Conservation (phyloP, 345 rosid species). For the Nasturtium officinale region DNA sequence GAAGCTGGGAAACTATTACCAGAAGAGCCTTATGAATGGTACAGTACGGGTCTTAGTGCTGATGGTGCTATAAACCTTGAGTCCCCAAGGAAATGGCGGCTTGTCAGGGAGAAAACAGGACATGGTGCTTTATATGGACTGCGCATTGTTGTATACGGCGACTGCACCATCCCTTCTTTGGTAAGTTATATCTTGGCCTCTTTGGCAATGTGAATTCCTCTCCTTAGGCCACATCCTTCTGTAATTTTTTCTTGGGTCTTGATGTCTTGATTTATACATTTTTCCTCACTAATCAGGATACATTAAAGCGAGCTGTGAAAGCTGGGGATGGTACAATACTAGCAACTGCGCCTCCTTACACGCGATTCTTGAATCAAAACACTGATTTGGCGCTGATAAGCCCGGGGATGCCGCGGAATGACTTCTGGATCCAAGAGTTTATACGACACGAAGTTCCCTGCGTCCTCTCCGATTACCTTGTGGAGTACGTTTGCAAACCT, state of each 20-base stretch:
- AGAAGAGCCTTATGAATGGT: conserved; percentile 90
- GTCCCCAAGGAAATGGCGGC: conserved; percentile 92
- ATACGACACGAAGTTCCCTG: conserved; percentile 83
- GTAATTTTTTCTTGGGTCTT: conserved; percentile 1
- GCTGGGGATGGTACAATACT: conserved; percentile 90
- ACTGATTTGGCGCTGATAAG: conserved; percentile 81
- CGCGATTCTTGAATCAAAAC: conserved; percentile 67
- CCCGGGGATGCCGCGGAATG: conserved; percentile 71
- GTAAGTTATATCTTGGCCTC: conserved; percentile 48
- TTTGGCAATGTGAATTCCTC: not conserved
- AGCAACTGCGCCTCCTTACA: conserved; percentile 96
- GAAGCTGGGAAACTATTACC: conserved; percentile 75
- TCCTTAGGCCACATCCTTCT: not conserved
- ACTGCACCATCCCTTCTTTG: conserved; percentile 85
- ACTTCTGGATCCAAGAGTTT: conserved; percentile 88
- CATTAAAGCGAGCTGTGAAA: conserved; percentile 87
- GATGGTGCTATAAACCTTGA: conserved; percentile 83
- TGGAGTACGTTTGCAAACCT: conserved; percentile 93
- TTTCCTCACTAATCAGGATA: conserved; percentile 60
- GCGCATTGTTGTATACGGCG: conserved; percentile 82
- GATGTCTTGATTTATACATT: not conserved
- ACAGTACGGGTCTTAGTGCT: conserved; percentile 66
- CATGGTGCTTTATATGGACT: conserved; percentile 89
- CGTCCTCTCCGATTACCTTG: conserved; percentile 78
- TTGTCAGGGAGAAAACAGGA: conserved; percentile 74